These are phyloP conservation scores for Calocybe gangraenosa DNA, from an alignment of 768 basidiomycete genomes.

Conservation along the genomic window DNA sequence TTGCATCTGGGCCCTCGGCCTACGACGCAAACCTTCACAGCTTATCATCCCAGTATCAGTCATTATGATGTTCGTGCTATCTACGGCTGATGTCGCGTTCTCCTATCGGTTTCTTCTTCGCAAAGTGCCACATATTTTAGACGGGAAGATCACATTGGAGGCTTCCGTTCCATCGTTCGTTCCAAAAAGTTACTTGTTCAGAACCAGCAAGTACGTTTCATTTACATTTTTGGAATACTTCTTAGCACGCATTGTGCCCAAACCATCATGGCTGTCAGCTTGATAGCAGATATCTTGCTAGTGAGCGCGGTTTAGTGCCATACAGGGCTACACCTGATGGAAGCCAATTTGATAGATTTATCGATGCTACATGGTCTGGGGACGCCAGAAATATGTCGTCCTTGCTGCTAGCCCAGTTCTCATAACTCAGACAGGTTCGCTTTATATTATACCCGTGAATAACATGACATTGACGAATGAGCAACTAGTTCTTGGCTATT, in stretches of 20 bases:
- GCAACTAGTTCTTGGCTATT: conserved; percentile 16
- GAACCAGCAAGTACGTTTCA: conserved; percentile 10
- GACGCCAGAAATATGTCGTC: conserved; percentile 23
- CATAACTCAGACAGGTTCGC: conserved; percentile 26
- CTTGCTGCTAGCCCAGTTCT: conserved; percentile 24
- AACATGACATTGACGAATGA: neutral
- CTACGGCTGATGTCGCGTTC: conserved; percentile 9
- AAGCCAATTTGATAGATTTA: conserved; percentile 18
- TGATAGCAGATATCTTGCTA: neutral
- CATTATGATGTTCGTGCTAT: conserved; percentile 9
- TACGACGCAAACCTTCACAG: neutral
- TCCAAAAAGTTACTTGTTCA: conserved; percentile 3
- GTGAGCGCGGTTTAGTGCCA: conserved; percentile 1
- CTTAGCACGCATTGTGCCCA: neutral
- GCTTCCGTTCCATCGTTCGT: neutral
- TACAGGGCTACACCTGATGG: neutral
- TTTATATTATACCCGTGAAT: neutral
- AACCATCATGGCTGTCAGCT: neutral
- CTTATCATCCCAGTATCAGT: conserved; percentile 3
- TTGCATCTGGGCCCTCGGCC: conserved; percentile 12
- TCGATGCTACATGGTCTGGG: conserved; percentile 37
- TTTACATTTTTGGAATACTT: too few relatives aligned
- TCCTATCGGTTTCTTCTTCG: conserved; percentile 6
- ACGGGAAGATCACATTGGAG: neutral
- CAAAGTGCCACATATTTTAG: conserved; percentile 4